Conservation (phyloP, 306 rosid genomes). For the Corylus americana region DNA sequence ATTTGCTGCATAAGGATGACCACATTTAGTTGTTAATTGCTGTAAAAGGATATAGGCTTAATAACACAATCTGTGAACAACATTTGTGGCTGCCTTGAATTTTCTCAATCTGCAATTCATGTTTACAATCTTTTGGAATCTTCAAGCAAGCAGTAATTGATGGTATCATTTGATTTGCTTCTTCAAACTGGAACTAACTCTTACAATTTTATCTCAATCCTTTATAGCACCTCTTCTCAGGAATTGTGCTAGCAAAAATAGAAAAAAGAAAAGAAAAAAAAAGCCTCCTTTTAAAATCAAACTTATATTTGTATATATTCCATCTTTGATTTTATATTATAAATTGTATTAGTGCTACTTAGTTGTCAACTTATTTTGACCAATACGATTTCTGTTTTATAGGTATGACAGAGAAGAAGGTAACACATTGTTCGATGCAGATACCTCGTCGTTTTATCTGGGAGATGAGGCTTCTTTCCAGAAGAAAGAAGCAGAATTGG, state of each 20-base stretch:
- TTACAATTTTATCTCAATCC: not conserved
- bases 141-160: not conserved
- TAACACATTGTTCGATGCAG: constrained; percentile 71
- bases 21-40: not conserved
- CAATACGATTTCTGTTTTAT: constrained; percentile 23
- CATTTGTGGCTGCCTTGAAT: constrained; percentile 14
- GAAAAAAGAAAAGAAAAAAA: no score
- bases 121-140: constrained; percentile 2
- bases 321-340: constrained; percentile 1
- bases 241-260: not conserved
- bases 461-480: constrained; percentile 91
- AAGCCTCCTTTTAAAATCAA: no score
- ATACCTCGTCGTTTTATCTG: constrained; percentile 71
- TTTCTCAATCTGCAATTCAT: not conserved
- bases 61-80: constrained; percentile 5
- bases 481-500: constrained; percentile 98
- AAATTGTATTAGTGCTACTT: not conserved
- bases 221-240: not conserved
- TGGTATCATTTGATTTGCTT: not conserved
- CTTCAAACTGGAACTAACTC: not conserved
- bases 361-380: constrained; percentile 25
- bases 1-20: not conserved
- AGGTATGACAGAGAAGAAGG: constrained; percentile 99
- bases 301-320: no score
- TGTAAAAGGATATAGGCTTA: not conserved